These are phyloP conservation scores for Claviceps humidiphila DNA, from an alignment of 2,329 filamentous ascomycete species.

Conservation along the genomic window DNA sequence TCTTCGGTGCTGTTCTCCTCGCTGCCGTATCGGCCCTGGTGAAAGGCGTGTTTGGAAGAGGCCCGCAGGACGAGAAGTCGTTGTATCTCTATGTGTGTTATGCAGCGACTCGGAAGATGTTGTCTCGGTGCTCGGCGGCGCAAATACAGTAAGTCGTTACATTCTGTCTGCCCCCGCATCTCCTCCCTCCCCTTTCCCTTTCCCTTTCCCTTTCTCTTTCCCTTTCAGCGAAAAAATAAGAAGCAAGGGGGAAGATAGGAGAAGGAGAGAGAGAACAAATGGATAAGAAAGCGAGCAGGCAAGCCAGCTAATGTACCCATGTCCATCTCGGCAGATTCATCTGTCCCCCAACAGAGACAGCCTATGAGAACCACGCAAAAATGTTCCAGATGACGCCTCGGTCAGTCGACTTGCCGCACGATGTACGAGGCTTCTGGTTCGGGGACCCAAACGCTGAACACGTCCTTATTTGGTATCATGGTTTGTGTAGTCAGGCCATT, in stretches of 20 bases:
- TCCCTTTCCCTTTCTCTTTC: no score
- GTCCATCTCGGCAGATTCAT: slow-evolving; percentile 6
- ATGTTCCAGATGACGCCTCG: slow-evolving; percentile 1
- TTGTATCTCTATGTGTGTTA: slow-evolving; percentile 10
- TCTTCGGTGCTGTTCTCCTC: slow-evolving; percentile 4
- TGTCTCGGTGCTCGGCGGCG: slow-evolving; percentile 5
- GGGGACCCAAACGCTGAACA: slow-evolving; percentile 9
- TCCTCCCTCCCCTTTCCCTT: no score
- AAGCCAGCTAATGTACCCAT: not conserved
- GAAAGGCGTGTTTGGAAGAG: slow-evolving; percentile 4
- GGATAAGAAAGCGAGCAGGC: no score
- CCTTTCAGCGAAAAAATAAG: not conserved
- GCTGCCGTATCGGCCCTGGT: slow-evolving; percentile 1
- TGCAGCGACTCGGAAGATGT: slow-evolving; percentile 7
- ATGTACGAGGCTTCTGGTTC: slow-evolving; percentile 11
- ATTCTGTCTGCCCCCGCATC: no score
- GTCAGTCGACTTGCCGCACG: slow-evolving; percentile 8
- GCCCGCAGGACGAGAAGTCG: slow-evolving; percentile 7
- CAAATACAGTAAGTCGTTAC: slow-evolving; percentile 9
- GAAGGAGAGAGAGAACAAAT: no score
- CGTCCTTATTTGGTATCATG: slow-evolving; percentile 12
- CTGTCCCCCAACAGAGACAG: slow-evolving; percentile 6
- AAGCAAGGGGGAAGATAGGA: no score
- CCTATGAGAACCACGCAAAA: slow-evolving; percentile 7
- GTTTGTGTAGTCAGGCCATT: slow-evolving; percentile 1